A percentile compares a stretch with the other conserved stretches of the same genome.
These are phyloP conservation scores for Megacollybia marginata DNA, from an alignment of 768 basidiomycete genomes.

Conservation along the genomic window DNA sequence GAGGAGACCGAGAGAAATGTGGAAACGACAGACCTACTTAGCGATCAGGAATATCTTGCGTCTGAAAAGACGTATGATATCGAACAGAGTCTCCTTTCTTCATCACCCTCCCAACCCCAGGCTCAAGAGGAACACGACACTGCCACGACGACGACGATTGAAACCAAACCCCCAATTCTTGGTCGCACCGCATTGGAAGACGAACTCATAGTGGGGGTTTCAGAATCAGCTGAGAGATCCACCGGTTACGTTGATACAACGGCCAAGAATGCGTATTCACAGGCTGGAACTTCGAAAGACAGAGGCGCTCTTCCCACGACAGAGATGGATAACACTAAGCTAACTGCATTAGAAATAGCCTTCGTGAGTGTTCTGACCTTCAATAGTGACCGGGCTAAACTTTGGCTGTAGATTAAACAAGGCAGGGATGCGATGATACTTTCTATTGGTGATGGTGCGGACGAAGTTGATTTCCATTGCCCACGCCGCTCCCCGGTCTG, in stretches of 20 bases:
- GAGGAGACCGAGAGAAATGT: constrained; percentile 60
- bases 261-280: constrained; percentile 92
- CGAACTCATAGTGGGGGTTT: constrained; percentile 94
- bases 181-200: constrained; percentile 96
- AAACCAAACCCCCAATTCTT: constrained; percentile 75
- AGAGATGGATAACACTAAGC: too few species aligned
- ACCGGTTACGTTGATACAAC: constrained; percentile 97
- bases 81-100: constrained; percentile 74
- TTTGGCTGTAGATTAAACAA: constrained; percentile 91
- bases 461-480: too few species aligned
- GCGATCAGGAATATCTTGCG: constrained; percentile 91
- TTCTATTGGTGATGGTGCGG: constrained; percentile 94
- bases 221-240: constrained; percentile 87
- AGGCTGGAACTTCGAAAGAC: constrained; percentile 70
- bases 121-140: constrained; percentile 75
- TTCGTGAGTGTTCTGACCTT: constrained; percentile 4
- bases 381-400: not conserved
- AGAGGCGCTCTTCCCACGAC: too few species aligned
- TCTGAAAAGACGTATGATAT: constrained; percentile 84
- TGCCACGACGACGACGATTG: constrained; percentile 71
- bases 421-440: constrained; percentile 94
- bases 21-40: constrained; percentile 79
- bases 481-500: too few species aligned
- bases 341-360: too few species aligned
- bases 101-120: too few species aligned